Conservation (phyloP, 495 filamentous ascomycete genomes). For the Evansstolkia leycettana region DNA sequence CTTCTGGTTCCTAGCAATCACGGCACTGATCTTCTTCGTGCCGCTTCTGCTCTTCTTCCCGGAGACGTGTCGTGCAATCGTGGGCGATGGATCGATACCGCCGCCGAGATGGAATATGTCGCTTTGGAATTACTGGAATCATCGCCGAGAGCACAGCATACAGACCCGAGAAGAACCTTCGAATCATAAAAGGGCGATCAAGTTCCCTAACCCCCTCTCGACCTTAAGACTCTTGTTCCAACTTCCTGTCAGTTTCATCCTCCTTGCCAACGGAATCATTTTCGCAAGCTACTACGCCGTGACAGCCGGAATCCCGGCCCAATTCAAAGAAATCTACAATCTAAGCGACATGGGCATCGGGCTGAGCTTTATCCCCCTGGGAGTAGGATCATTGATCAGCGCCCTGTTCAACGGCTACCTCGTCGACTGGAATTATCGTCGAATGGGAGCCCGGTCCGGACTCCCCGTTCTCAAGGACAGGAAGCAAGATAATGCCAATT, state of each 20-base stretch:
- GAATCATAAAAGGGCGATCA: neutral
- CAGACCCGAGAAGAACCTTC: too few species aligned
- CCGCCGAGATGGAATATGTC: slow-evolving; percentile 10
- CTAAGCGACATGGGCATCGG: slow-evolving; percentile 25
- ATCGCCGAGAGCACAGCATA: neutral
- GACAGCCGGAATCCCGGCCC: slow-evolving; percentile 17
- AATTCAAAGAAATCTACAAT: slow-evolving; percentile 15
- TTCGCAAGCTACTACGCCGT: slow-evolving; percentile 29
- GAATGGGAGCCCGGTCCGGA: slow-evolving; percentile 11
- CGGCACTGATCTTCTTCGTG: slow-evolving; percentile 26
- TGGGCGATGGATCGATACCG: slow-evolving; percentile 26
- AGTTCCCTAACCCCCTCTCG: slow-evolving; percentile 16
- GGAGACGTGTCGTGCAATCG: slow-evolving; percentile 29
- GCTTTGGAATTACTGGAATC: too few species aligned
- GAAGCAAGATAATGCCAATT: slow-evolving; percentile 22
- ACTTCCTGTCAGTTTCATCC: slow-evolving; percentile 39
- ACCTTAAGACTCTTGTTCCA: slow-evolving; percentile 38
- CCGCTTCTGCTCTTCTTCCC: slow-evolving; percentile 24
- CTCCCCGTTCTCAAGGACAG: slow-evolving; percentile 27
- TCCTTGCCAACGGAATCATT: slow-evolving; percentile 28
- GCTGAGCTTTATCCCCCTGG: slow-evolving; percentile 23
- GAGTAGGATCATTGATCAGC: slow-evolving; percentile 51
- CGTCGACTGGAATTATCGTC: slow-evolving; percentile 38
- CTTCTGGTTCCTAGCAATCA: slow-evolving; percentile 63
- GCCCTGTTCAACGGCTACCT: slow-evolving; percentile 67